Base-by-base conservation (phyloP, 2,329 filamentous ascomycete genomes). In the Monilinia laxa region DNA sequence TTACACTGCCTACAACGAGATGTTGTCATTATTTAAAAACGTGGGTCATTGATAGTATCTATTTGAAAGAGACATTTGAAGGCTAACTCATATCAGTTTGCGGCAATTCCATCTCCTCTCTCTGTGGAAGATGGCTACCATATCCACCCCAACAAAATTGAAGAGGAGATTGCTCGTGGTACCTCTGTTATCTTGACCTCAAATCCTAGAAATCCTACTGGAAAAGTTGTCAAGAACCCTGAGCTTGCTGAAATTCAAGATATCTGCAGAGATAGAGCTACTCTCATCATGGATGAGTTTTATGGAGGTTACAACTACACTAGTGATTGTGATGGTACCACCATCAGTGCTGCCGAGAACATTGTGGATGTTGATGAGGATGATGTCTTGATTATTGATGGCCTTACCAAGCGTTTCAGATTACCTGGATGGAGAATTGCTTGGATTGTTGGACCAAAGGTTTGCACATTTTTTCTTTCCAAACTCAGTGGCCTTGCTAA, bases 291-390 rank as follows among this genome's bases (percentile, higher is more conserved):
- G 80, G 94, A 98, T 76, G 94, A 98, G 80, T 98, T 98, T 83
- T 98, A 98, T 81, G 88, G 89, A 14, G 92, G 93, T 28, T 98
- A 97, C 83, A 97, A 97, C 81, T 98, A 98, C 81, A 96, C 92
- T 47, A 91, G 87, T 73, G 84, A 93, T 80, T 98, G 94, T 77
- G 93, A 97, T 76, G 94, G 94, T 51, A 87, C 85, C 40, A 96
- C 94, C 54, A 92, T 97, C 77, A 93, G 90, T 60, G 90, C 93
- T 11, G 94, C 94, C 6, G 90, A 92, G 75, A 97, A 98, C 77
- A 86, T 98, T 59, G 85, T 92, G 66, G 93, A 97, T 73, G 93
- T 97, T 20, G 87, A 97, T 76, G 85, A 91, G 75, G 92, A 96
- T 68, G 92, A 96, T 75, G 93, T 98, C 2, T 85, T 98, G 71